Base-by-base conservation (phyloP, 1,284 basidiomycete genomes). In the Trichosporon faecale region DNA sequence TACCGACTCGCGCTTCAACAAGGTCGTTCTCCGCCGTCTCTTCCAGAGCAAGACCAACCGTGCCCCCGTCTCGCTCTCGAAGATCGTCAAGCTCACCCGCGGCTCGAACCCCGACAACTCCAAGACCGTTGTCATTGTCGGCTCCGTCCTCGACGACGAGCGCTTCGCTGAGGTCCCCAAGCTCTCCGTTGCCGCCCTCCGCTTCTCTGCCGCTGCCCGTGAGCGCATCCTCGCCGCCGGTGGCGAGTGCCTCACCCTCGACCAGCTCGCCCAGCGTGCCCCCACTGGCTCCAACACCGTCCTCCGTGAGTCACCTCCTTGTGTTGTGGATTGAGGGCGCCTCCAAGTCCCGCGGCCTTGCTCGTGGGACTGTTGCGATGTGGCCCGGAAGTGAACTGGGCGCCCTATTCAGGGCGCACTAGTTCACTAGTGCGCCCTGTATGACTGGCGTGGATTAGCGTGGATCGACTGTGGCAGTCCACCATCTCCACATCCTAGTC, bases 1-100 rank as follows among this genome's bases (percentile, higher is more conserved):
- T 82, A 99, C 97, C 69, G 94, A 98, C 84, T 90, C 94, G 73
- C 87, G 87, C 78, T 99, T 99, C 88, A 99, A 99, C 93, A 94
- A 96, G 90, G 92, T 90, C 82, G 88, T 99, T 85, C 94, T 99
- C 82, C 93, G 91, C 86, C 92, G 96, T 73, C 91, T 99, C 74
- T 99, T 95, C 88, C 91, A 95, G 86, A 95, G 93, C 84, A 82
- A 82, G 88, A 90, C 89, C 89, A 99, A 99, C 90, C 93, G 94
- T 76, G 94, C 97, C 68, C 97, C 97, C 70, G 86, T 99, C 76
- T 98, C 96, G 79, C 88, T 98, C 79, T 97, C 94, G 73, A 89
- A 91, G 82, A 92, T 97, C 79, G 85, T 90, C 75, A 93, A 90
- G 85, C 91, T 94, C 85, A 93, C 92, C 67, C 83, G 87, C 70